Percentiles rank a stretch among this genome's conserved stretches.
Evolutionary conservation across 768 basidiomycete genomes (phyloP).

Genomic region (Hypsizygus marmoreus): DNA sequence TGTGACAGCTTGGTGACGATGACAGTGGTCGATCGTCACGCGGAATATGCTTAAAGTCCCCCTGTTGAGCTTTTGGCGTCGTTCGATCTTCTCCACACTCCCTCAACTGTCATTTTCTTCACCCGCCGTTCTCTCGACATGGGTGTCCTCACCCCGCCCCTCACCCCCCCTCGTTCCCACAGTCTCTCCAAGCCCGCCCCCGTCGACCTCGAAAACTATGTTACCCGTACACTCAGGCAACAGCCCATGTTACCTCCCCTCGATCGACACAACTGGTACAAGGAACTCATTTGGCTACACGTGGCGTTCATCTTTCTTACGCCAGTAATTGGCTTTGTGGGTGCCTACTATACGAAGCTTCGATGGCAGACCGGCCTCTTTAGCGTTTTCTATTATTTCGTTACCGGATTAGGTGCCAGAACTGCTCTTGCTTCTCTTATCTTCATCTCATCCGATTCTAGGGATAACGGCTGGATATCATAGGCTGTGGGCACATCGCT

Average conservation of each 20-base stretch:
- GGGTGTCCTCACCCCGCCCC: no score
- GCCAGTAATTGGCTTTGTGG: constrained; percentile 74
- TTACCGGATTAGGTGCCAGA: constrained; percentile 71
- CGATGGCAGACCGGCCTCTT: constrained; percentile 73
- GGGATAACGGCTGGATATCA: constrained; percentile 96
- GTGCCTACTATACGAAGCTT: constrained; percentile 64
- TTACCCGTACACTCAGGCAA: constrained; percentile 68
- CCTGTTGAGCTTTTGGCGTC: no score
- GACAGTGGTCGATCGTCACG: no score
- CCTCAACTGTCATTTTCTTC: no score
- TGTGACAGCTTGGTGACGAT: no score
- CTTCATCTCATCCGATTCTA: constrained; percentile 19
- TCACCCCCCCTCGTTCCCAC: no score
- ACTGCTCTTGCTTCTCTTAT: not conserved
- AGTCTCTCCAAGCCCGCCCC: no score
- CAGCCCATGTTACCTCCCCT: constrained; percentile 73
- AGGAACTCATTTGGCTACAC: constrained; percentile 78
- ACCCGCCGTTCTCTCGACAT: no score
- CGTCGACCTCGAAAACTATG: constrained; percentile 79
- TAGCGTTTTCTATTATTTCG: constrained; percentile 39
- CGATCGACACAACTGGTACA: constrained; percentile 54
- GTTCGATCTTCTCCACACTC: no score
- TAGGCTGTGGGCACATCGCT: constrained; percentile 94
- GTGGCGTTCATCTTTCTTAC: constrained; percentile 71
- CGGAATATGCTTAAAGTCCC: no score